Evolutionary conservation across 192 early-diverging fungal genomes (phyloP).

Genomic region (Entomortierella chlamydospora): DNA sequence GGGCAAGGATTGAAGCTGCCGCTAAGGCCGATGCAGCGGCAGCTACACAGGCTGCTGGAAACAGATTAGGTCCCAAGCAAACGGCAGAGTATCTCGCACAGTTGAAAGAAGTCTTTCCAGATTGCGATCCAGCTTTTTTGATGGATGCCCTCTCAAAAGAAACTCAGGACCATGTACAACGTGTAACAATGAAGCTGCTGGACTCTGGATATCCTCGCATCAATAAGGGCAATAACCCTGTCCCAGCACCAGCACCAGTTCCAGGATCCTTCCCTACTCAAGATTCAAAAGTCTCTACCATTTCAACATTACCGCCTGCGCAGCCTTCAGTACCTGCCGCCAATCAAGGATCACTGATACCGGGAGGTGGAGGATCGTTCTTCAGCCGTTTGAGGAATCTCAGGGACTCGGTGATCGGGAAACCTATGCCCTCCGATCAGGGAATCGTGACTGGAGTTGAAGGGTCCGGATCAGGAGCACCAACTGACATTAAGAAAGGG

Average conservation of each 20-base stretch:
- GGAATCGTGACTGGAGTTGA: conserved; percentile 18
- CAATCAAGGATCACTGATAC: background rate
- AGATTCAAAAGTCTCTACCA: conserved; percentile 32
- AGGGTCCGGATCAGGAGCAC: background rate
- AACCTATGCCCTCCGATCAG: conserved; percentile 2
- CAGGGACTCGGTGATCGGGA: conserved; percentile 37
- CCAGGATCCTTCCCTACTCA: conserved; percentile 30
- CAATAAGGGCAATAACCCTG: conserved; percentile 7
- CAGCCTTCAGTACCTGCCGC: conserved; percentile 3
- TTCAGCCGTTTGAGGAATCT: conserved; percentile 36
- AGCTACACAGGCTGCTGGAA: conserved; percentile 22
- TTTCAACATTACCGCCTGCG: conserved; percentile 29
- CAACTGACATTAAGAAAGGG: conserved; percentile 3
- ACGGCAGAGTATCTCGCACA: conserved; percentile 41
- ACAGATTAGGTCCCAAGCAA: conserved; percentile 12
- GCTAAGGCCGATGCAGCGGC: conserved; percentile 33
- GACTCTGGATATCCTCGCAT: conserved; percentile 68
- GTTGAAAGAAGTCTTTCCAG: conserved; percentile 71
- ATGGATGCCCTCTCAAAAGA: conserved; percentile 61
- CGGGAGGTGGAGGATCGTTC: conserved; percentile 27
- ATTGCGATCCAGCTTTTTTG: conserved; percentile 70
- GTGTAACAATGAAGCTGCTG: conserved; percentile 70
- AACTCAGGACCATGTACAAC: conserved; percentile 61
- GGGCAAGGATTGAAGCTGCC: conserved; percentile 31
- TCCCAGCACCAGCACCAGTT: conserved; percentile 13